phyloP scores from a whole-genome alignment of 257 asterid genomes.

The Solanum commersonii region DNA sequence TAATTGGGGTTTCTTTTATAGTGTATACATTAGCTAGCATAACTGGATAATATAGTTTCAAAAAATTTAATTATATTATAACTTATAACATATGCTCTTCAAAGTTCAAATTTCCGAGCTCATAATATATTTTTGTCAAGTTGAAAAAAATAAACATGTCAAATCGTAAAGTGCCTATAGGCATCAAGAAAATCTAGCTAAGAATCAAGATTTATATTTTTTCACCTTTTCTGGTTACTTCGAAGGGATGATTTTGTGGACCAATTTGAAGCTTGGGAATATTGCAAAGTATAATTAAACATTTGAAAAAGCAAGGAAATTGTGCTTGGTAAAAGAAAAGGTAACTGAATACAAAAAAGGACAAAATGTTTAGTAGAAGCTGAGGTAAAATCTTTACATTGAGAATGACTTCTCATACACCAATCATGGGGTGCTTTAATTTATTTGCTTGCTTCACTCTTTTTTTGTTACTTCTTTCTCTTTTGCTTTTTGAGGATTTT shows the following conservation, averaged over 20 bases:
- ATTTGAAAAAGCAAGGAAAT: background rate
- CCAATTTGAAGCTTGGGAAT: background rate
- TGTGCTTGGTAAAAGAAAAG: background rate
- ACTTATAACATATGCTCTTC: background rate
- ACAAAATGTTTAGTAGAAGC: background rate
- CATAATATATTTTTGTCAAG: background rate
- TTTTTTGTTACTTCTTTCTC: background rate
- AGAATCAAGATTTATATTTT: background rate
- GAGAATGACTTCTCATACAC: background rate
- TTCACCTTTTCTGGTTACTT: background rate
- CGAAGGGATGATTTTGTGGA: conserved; percentile 5
- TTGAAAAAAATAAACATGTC: background rate
- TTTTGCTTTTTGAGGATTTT: background rate
- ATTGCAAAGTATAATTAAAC: background rate
- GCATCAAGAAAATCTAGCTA: background rate
- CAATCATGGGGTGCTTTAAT: background rate
- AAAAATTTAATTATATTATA: background rate
- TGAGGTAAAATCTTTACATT: background rate
- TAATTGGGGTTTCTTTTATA: no score
- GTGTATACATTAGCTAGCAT: background rate
- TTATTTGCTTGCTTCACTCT: background rate
- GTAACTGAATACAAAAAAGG: background rate
- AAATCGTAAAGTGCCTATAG: background rate
- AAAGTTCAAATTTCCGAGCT: background rate
- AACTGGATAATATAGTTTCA: background rate